Conservation (phyloP, 768 basidiomycete genomes). For the Lyophyllum shimeji region DNA sequence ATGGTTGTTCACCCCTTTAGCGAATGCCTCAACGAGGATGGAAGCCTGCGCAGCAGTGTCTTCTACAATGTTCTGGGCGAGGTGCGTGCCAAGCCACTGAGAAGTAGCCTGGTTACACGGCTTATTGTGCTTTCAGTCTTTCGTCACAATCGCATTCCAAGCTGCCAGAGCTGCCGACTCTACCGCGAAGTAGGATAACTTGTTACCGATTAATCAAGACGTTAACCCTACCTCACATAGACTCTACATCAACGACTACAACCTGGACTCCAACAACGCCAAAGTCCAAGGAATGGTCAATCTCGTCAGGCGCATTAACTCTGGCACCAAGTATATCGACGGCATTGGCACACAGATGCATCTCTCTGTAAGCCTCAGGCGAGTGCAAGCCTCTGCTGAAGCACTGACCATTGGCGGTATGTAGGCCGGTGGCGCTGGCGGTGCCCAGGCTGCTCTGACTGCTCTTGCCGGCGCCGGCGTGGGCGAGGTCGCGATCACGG, state of each 20-base stretch:
- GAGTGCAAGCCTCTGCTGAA: background rate
- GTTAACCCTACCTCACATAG: conserved; percentile 9
- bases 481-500: conserved; percentile 48
- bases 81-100: conserved; percentile 14
- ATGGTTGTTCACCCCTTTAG: conserved; percentile 17
- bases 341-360: conserved; percentile 38
- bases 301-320: conserved; percentile 33
- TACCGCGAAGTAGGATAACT: conserved; percentile 36
- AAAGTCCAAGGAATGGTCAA: conserved; percentile 40
- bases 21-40: conserved; percentile 55
- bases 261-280: conserved; percentile 49
- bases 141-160: conserved; percentile 51
- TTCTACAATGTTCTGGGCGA: conserved; percentile 51
- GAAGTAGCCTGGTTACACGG: background rate
- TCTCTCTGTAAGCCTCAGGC: conserved; percentile 22
- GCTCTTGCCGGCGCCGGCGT: conserved; percentile 43
- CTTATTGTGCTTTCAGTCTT: conserved; percentile 28
- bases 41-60: conserved; percentile 43
- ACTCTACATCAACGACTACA: conserved; percentile 45
- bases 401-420: background rate
- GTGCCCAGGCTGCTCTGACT: conserved; percentile 41
- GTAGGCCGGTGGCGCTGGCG: conserved; percentile 39
- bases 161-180: conserved; percentile 50
- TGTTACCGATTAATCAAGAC: background rate
- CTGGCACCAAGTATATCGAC: conserved; percentile 22